Evolutionary conservation across 129 eudicot species (phyloP).

Genomic region (Kitagawia praeruptora): DNA sequence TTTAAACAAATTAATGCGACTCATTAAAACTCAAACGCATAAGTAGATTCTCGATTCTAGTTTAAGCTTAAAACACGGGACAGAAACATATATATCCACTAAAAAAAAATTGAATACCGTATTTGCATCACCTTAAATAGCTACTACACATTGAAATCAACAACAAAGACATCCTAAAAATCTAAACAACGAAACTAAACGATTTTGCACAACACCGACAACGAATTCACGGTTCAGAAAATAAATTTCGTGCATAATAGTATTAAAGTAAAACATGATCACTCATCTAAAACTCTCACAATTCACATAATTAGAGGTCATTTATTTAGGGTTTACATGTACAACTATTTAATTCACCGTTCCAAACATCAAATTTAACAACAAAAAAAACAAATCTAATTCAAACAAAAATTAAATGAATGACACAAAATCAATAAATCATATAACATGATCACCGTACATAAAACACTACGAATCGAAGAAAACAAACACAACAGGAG

Average conservation of each 20-base stretch:
- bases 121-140: background rate
- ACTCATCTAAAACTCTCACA: background rate
- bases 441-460: slow-evolving; percentile 1
- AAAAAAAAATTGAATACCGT: background rate
- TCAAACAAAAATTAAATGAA: background rate
- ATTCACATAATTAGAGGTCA: background rate
- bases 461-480: background rate
- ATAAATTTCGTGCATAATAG: background rate
- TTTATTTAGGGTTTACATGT: background rate
- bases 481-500: background rate
- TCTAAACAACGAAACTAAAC: background rate
- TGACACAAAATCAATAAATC: background rate
- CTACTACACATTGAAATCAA: background rate
- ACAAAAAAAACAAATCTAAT: background rate
- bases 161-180: background rate
- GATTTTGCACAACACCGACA: too few relatives aligned
- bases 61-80: background rate
- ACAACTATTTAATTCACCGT: background rate
- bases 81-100: too few relatives aligned
- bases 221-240: too few relatives aligned
- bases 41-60: background rate
- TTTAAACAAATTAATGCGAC: background rate
- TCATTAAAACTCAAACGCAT: background rate
- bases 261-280: background rate
- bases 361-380: background rate